Conservation (phyloP, 495 filamentous ascomycete genomes). For the Trichoderma gamsii region DNA sequence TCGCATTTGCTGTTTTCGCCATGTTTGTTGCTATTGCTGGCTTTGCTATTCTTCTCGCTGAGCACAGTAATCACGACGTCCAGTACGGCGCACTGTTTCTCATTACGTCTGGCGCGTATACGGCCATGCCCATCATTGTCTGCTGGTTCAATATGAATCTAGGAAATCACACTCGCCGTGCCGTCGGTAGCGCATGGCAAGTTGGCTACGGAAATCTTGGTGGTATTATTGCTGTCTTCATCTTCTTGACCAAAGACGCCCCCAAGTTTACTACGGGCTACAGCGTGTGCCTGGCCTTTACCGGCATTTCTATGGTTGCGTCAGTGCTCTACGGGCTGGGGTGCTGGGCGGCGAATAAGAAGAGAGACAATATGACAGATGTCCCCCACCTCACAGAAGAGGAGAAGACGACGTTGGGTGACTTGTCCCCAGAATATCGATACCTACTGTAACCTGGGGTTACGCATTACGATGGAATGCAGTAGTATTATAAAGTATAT, state of each 20-base stretch:
- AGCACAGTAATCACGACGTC: slow-evolving; percentile 51
- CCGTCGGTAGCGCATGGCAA: slow-evolving; percentile 83
- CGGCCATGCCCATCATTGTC: slow-evolving; percentile 74
- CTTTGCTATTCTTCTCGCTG: slow-evolving; percentile 62
- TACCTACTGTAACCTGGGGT: slow-evolving; percentile 26
- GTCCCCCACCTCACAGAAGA: slow-evolving; percentile 58
- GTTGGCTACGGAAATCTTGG: slow-evolving; percentile 92
- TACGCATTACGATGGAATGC: background rate
- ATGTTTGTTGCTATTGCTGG: slow-evolving; percentile 61
- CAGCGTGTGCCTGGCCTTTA: slow-evolving; percentile 68
- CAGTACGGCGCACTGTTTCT: slow-evolving; percentile 74
- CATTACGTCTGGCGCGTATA: slow-evolving; percentile 56
- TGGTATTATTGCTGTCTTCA: slow-evolving; percentile 84
- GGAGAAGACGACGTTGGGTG: slow-evolving; percentile 68
- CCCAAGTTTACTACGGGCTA: slow-evolving; percentile 70
- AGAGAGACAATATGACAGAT: slow-evolving; percentile 50
- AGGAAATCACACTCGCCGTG: slow-evolving; percentile 75
- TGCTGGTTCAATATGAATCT: slow-evolving; percentile 96
- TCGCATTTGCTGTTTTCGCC: slow-evolving; percentile 61
- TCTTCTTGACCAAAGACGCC: slow-evolving; percentile 67
- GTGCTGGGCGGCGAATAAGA: slow-evolving; percentile 53
- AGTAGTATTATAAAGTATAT: background rate
- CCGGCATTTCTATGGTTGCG: slow-evolving; percentile 53
- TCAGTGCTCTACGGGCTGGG: slow-evolving; percentile 57
- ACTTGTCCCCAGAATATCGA: slow-evolving; percentile 52